These are phyloP conservation scores for Phaeosphaeriaceae sp. DNA, from an alignment of 2,329 filamentous ascomycete species.

Conservation along the genomic window DNA sequence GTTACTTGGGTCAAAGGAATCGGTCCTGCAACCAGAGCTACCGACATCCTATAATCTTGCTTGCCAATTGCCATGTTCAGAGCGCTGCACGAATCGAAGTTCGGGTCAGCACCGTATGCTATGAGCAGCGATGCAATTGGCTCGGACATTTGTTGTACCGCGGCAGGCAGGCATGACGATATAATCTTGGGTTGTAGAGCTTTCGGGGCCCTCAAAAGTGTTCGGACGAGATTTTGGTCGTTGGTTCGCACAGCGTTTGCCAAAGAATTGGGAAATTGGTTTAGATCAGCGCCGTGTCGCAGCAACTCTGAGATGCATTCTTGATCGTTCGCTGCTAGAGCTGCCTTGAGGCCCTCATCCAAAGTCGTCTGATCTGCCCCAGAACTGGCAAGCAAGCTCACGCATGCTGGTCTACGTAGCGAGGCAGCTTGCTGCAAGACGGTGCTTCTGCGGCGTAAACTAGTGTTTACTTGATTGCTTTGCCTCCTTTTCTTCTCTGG, in stretches of 20 bases:
- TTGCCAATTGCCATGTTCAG: conserved; percentile 40
- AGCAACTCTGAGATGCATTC: conserved; percentile 42
- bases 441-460: conserved; percentile 41
- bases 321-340: conserved; percentile 40
- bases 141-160: conserved; percentile 42
- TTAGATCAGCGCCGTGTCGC: conserved; percentile 44
- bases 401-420: conserved; percentile 36
- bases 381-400: conserved; percentile 40
- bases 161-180: conserved; percentile 40
- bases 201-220: conserved; percentile 43
- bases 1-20: conserved; percentile 29
- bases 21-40: conserved; percentile 38
- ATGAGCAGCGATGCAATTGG: conserved; percentile 37
- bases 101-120: conserved; percentile 44
- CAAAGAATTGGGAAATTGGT: conserved; percentile 39
- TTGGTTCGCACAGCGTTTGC: conserved; percentile 40
- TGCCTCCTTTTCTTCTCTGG: conserved; percentile 24
- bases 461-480: conserved; percentile 22
- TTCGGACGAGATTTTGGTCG: conserved; percentile 37
- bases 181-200: conserved; percentile 37
- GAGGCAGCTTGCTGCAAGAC: conserved; percentile 45
- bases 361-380: conserved; percentile 45
- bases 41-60: conserved; percentile 37
- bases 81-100: conserved; percentile 43
- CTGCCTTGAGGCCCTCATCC: conserved; percentile 43